phyloP scores from a whole-genome alignment of 1,284 basidiomycete genomes.

The Pholiota adiposa region DNA sequence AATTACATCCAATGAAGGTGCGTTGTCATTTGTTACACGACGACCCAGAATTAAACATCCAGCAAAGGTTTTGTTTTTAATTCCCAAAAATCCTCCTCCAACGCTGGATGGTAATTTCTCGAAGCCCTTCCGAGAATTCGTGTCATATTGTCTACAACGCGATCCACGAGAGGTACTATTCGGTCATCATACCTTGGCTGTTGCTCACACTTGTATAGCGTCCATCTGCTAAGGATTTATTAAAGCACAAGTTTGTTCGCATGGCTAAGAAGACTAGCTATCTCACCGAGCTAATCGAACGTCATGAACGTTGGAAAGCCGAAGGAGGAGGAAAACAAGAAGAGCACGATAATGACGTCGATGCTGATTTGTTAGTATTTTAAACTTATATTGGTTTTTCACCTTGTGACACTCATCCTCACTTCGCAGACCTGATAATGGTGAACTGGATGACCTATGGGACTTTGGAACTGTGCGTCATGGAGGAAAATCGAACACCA shows the following conservation, averaged over 20 bases:
- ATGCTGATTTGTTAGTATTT: constrained; percentile 61
- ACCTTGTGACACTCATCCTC: constrained; percentile 16
- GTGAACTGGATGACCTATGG: constrained; percentile 88
- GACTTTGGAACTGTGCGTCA: constrained; percentile 92
- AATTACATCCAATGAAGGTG: constrained; percentile 98
- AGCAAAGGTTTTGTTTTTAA: constrained; percentile 98
- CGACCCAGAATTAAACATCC: constrained; percentile 1
- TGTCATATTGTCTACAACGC: constrained; percentile 89
- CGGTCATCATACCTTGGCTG: background rate
- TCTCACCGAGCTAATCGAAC: constrained; percentile 93
- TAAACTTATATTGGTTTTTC: constrained; percentile 7
- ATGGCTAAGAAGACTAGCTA: constrained; percentile 95
- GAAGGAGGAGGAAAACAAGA: constrained; percentile 82
- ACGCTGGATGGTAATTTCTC: constrained; percentile 88
- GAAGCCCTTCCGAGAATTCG: constrained; percentile 93
- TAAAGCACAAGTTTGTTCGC: constrained; percentile 96
- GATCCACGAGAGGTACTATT: constrained; percentile 87
- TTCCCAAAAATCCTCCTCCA: constrained; percentile 97
- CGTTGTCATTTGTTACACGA: background rate
- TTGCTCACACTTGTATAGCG: constrained; percentile 54
- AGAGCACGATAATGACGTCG: constrained; percentile 67
- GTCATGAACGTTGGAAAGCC: constrained; percentile 92
- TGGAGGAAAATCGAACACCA: constrained; percentile 55
- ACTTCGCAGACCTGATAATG: constrained; percentile 48
- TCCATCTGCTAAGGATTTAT: constrained; percentile 90